Base-by-base conservation (phyloP, 805 yeast genomes). In the Ogataea pignaliae region DNA sequence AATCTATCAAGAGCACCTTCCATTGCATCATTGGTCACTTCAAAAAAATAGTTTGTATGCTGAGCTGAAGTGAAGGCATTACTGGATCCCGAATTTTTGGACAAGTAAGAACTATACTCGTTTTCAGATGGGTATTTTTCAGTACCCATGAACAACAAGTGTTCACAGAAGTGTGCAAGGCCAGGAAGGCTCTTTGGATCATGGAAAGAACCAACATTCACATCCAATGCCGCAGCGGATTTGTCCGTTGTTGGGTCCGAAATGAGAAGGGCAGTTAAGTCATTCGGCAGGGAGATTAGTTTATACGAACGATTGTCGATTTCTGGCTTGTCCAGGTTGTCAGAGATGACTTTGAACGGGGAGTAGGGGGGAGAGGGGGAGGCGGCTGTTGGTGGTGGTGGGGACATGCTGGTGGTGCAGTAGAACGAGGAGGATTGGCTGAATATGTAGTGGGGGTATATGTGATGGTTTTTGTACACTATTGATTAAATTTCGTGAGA, bases 1-100 rank as follows among this genome's bases (percentile, higher is more conserved):
- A 91, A 91, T 55, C 98, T 73, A 63, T 91, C 98, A 42, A 91
- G 68, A 0, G 97, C 97, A 6, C 95, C 97, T 48, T 83, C 80
- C 47, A 91, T 70, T 52, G 83, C 78, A 50, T 81, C 84, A 44
- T 85, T 76, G 46, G 83, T 78, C 5, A 93, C 78, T 57, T 91
- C 96, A 57, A 93, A 91, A 64, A 76, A 89, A 65, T 89, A 91
- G 65, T 91, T 91, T 5, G 98, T 91, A 56, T 87, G 88, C 54
- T 84, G 84, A 3, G 88, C 71, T 2, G 96, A 83, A 1, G 99
- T 91, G 64, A 84, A 91, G 1, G 99, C 99, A 61, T 91, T 91
- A 31, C 95, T 85, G 48, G 76, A 76, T 15, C 98, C 99, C 34
- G 90, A 84, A 59, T 93, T 95, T 48, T 84, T 81, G 9, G 95